Evolutionary conservation across 805 yeast species (phyloP), one percentile per base, ranked within the genome.

Genomic region (Spathaspora arborariae): DNA sequence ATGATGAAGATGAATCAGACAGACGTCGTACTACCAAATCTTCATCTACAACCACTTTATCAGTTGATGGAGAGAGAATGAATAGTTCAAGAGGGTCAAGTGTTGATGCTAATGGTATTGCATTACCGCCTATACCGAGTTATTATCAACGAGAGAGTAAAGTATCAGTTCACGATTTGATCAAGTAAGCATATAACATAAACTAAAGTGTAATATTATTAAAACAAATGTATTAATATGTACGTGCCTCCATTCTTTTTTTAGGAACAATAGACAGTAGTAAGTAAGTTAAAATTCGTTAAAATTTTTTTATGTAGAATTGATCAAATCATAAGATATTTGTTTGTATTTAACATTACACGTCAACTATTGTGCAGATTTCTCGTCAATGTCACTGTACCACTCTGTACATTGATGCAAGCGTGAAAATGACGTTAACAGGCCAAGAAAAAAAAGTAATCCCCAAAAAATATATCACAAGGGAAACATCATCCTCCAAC

Each of bases 141-240:
- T 40, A 40, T 26, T 40, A 24, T 30, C 36, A 18, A 11, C 20
- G 20, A 13, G 33, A 18, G 16, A 26, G 42, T 40, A 40, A 40
- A 26, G 22, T 40, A 18, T 40, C 42, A 20, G 42, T 40, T n/a
- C 33, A 40, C n/a, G 36, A 40, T 26, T 40, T 40, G 16, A 40
- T 40, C 21, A 40, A 40, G 33, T 37, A 19, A n/a, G 35, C 35
- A 30, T 30, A 30, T 30, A n/a, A n/a, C n/a, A n/a, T n/a, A n/a
- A n/a, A n/a, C n/a, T n/a, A 30, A 30, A 30, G 35, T 30, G 35
- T 30, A 30, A 13, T 30, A 30, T 30, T 30, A 30, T 15, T 16
- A 24, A n/a, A n/a, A n/a, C 11, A 9, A 30, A 30, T 30, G 35
- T 30, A 30, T 30, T 15, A 30, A 30, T 30, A 30, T 30, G 16